Base-by-base conservation (phyloP, 2,329 filamentous ascomycete species). In the Coleophoma eucalyptorum region DNA sequence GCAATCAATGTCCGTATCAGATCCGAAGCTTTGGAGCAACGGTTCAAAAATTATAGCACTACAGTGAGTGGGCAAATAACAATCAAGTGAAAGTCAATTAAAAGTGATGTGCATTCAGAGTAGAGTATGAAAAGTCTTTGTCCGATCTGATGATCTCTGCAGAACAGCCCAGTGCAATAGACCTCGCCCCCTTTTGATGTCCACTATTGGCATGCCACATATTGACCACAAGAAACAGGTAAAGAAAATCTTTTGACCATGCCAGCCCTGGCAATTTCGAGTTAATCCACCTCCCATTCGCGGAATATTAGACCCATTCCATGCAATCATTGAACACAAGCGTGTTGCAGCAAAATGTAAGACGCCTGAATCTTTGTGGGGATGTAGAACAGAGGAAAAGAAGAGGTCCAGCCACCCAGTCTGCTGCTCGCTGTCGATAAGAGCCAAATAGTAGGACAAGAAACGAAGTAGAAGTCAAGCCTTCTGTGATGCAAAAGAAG, bases 161-260 rank as follows among this genome's bases (percentile, higher is more conserved):
- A 58, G 58, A 56, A 58, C 56, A 62, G 55, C 58, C 54, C 26
- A 26, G 26, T 26, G 26, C 26, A 58, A 52, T 44, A 26, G 26
- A 16, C 42, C 19, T n/a, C 42, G 42, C 57, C 59, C 6, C 59
- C 50, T 63, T 64, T 65, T 64, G 52, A 59, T 61, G 53, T 55
- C 62, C 62, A 62, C 51, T 58, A 47, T 54, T 55, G 58, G 56
- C 26, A 26, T 26, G 26, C 26, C 56, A 59, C 55, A 58, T 41
- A 50, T 55, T 55, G 53, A 54, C 55, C 55, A 46, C 35, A 50
- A 54, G 50, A 49, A 48, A 46, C 56, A 61, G 59, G 51, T 56
- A 63, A 65, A 62, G 58, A 46, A 58, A 64, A 63, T 62, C 60
- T 63, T 65, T 65, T 64, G 57, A 60, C 59, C 62, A 51, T 58